phyloP scores from a whole-genome alignment of 2,329 filamentous ascomycete genomes.

The Neonectria hederae region DNA sequence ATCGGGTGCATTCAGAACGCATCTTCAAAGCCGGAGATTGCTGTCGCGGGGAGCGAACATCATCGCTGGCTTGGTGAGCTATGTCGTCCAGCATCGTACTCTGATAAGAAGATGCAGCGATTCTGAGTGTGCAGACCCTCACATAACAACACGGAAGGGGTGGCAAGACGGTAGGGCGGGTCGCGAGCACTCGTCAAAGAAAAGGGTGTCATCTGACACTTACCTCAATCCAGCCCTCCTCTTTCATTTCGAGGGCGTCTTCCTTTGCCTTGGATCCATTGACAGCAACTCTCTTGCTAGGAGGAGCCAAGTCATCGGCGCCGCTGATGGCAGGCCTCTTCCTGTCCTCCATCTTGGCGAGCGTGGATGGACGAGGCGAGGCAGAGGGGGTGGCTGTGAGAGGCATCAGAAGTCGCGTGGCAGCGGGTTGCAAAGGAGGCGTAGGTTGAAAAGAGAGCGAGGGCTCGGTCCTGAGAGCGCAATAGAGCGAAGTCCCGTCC shows the following conservation, averaged over 20 bases:
- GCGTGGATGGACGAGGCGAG: constrained; percentile 79
- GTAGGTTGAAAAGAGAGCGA: constrained; percentile 46
- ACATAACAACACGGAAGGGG: constrained; percentile 20
- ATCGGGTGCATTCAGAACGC: constrained; percentile 33
- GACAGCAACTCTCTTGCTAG: constrained; percentile 89
- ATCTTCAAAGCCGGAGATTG: constrained; percentile 43
- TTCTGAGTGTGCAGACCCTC: constrained; percentile 28
- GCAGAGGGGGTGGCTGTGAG: constrained; percentile 79
- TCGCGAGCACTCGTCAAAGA: constrained; percentile 29
- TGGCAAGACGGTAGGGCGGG: constrained; percentile 21
- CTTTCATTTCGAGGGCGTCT: constrained; percentile 64
- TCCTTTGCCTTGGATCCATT: constrained; percentile 76
- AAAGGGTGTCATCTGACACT: constrained; percentile 59
- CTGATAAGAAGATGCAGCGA: constrained; percentile 41
- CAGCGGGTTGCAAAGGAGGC: constrained; percentile 52
- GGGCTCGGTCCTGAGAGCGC: constrained; percentile 41
- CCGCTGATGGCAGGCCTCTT: constrained; percentile 89
- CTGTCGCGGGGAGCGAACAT: constrained; percentile 46
- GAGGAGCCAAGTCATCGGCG: constrained; percentile 84
- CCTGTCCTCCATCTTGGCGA: constrained; percentile 98
- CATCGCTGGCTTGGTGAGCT: constrained; percentile 51
- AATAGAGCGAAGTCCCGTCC: constrained; percentile 49
- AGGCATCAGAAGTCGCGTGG: constrained; percentile 78
- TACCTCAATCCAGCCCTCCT: constrained; percentile 72
- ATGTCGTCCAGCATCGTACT: constrained; percentile 45